Base-by-base conservation (phyloP, 331 rosid genomes). In the Dryas integrifolia region DNA sequence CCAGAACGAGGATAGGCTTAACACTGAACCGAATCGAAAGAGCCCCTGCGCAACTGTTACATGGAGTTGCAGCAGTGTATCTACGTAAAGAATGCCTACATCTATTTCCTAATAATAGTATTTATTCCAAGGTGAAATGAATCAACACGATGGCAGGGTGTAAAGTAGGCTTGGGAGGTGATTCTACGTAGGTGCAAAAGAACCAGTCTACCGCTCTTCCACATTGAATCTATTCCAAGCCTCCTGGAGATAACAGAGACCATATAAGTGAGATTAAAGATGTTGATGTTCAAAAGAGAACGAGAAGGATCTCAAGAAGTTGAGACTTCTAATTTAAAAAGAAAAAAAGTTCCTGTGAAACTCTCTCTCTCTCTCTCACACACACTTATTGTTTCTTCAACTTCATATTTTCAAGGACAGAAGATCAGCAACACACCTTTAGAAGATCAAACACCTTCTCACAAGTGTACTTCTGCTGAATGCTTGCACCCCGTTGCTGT, bases 391-490 rank as follows among this genome's bases (percentile, higher is more conserved):
- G 13, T 45, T 30, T 67, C 72, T 56, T 66, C 60, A 35, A 40
- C 59, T 56, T 44, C 30, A 65, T 53, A 47, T 13, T 30, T 67
- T 30, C 35, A 46, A 24, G 50, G 46, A 48, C 65, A 53, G 50
- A 66, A 55, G 38, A 53, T 58, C 30, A 71, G 58, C 11, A 63
- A 72, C 92, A 44, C 76, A 89, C 98, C 98, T 93, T 87, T 58
- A 93, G 84, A 78, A 93, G 98, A 89, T 93, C 97, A 61, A 91
- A 93, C 83, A 91, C 98, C 88, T 93, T 93, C 81, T 93, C 98
- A 64, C 97, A 93, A 38, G 70, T 79, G 88, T 89, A 87, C 82
- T 91, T 93, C 56, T 93, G 98, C 80, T 89, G 96, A 75, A 89
- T 88, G 87, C 85, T 93, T 52, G 97, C 98, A 16, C 98, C 96